Base-by-base conservation (phyloP, 2,329 filamentous ascomycete species). In the Colletotrichum eleusines region DNA sequence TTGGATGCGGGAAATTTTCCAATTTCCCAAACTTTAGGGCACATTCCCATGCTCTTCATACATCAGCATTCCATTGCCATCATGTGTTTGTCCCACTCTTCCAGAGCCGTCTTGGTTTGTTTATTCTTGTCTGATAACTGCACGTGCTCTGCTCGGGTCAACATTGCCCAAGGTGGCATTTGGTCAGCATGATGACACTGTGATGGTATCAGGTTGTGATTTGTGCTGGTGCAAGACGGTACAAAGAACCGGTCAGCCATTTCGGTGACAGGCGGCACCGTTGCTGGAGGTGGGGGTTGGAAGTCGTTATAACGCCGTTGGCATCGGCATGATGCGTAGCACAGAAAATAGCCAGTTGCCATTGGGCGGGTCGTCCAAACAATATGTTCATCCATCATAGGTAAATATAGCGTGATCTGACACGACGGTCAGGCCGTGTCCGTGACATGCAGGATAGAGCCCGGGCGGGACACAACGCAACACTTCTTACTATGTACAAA, bases 361-460 rank as follows among this genome's bases (percentile, higher is more conserved):
- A 72, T 65, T 72, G 69, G 69, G 46, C 59, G 55, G 40, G 33
- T 65, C 66, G 35, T 70, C 69, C 59, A 65, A 70, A 65, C 69
- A 38, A 57, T 40, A 42, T 57, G 64, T 63, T 71, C 58, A 61
- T 62, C 68, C 64, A 44, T 44, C 44, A 12, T 38, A 9, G 46
- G 44, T 12, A n/a, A 16, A n/a, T 18, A 46, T 12, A 26, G 57
- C 28, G 57, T 23, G 44, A 51, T 35, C 68, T 57, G 57, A 57
- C 63, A 64, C 64, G 53, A 48, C 51, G 68, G 68, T 38, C 51
- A 67, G 46, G 38, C 60, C 57, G 62, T 53, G 63, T 71, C 68
- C 63, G 63, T 71, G 68, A 7, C 7, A 7, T 38, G 12, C 11
- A 3, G 11, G 11, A 11, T 35, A 57, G 26, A 60, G 44, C 33